These are phyloP conservation scores for Athelia psychrophila DNA, from an alignment of 1,284 basidiomycete genomes.

Conservation along the genomic window DNA sequence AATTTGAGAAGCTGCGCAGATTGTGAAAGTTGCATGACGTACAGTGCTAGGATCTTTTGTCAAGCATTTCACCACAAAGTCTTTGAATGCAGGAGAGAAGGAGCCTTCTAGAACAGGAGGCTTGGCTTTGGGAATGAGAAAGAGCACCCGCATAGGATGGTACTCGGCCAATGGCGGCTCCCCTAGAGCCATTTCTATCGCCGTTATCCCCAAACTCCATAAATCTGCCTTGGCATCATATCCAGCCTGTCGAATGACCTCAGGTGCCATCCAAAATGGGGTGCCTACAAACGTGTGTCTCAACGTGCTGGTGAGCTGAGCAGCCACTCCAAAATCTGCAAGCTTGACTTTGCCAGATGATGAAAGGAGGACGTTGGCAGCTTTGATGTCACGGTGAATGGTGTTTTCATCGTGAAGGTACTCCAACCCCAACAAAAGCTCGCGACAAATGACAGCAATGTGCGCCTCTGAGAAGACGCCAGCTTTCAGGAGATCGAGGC, in stretches of 20 bases:
- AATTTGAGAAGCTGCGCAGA: constrained; percentile 7
- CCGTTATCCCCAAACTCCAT: constrained; percentile 96
- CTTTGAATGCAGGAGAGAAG: constrained; percentile 86
- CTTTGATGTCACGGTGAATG: constrained; percentile 98
- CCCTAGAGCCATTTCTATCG: constrained; percentile 94
- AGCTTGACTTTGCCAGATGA: constrained; percentile 93
- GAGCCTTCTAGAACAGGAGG: constrained; percentile 87
- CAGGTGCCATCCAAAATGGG: constrained; percentile 98
- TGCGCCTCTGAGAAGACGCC: constrained; percentile 89
- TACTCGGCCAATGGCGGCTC: constrained; percentile 93
- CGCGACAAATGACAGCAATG: constrained; percentile 92
- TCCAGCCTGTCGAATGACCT: constrained; percentile 95
- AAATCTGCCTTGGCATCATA: constrained; percentile 97
- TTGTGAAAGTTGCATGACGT: constrained; percentile 21
- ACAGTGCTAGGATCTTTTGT: constrained; percentile 89
- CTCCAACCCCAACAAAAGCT: constrained; percentile 90
- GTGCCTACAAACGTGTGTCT: constrained; percentile 95
- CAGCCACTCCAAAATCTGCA: constrained; percentile 96
- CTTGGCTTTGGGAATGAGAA: constrained; percentile 95
- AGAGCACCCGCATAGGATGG: constrained; percentile 94
- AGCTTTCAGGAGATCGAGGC: constrained; percentile 91
- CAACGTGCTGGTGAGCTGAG: constrained; percentile 84
- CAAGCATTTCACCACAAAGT: constrained; percentile 88
- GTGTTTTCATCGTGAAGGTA: constrained; percentile 95
- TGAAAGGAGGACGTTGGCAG: constrained; percentile 92